Base-by-base conservation (phyloP, 306 rosid genomes). In the Sesbania bispinosa region DNA sequence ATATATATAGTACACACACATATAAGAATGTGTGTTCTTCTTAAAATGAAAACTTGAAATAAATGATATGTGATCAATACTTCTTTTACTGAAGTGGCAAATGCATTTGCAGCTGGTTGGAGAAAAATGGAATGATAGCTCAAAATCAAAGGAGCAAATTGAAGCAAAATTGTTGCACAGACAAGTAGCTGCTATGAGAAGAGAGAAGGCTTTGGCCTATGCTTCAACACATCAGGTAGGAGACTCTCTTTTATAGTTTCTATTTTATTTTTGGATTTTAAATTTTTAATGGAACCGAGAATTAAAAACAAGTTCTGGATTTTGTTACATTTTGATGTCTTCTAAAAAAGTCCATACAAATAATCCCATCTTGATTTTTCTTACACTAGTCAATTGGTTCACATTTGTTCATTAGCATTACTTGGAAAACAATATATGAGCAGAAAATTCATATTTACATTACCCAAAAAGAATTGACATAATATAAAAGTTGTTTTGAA, bases 131-230 rank as follows among this genome's bases (percentile, higher is more conserved):
- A 71, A 91, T 66, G 83, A 75, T 46, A 88, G 96, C 76, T 18
- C 71, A 1, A 59, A 82, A 65, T 87, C 99, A 16, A 91, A 85
- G 87, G 96, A 89, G 70, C 88, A 94, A 86, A 48, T 86, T 9
- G 86, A 89, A 72, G 88, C 91, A 43, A 85, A 58, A 60, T 38
- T 72, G 62, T 63, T 69, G 64, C 32, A 67, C 46, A 89, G 72
- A 67, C 96, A 91, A 61, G 86, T 86, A 50, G 97, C 99, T 53
- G 91, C 99, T 10, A 57, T 83, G 57, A 85, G 96, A 84, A 91
- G 99, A 78, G 96, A 94, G 62, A 94, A 77, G 64, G 96, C 99
- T 0, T 36, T 91, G 89, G 95, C 96, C 10, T 94, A 91, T 81
- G 83, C 99, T 45, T 89, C 78, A 67, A 67, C 97, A 60, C 97